Base-by-base conservation (phyloP, 2,329 filamentous ascomycete species). In the Amylocarpus encephaloides region DNA sequence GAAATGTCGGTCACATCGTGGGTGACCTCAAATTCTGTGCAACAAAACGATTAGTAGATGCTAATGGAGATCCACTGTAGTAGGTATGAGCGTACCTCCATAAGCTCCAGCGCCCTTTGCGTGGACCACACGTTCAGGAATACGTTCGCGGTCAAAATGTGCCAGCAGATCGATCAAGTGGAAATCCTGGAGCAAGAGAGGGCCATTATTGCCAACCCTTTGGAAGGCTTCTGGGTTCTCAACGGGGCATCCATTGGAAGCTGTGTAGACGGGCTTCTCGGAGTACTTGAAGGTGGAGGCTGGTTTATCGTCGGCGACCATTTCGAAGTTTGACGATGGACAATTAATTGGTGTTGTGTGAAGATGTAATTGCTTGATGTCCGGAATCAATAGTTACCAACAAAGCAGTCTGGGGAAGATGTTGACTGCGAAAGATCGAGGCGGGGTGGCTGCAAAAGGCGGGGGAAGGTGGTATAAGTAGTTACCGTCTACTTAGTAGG, bases 171-270 rank as follows among this genome's bases (percentile, higher is more conserved):
- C 82, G 58, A 85, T 79, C 64, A 85, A 66, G 62, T 84, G 80
- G 63, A 82, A 82, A 63, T 83, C 80, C 61, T 83, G 80, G 18
- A 85, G 74, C 53, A 83, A 69, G 35, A 84, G 70, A 55, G 80
- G 80, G 1, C 80, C 79, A 58, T 76, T 77, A 38, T 61, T 53
- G 43, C 79, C 80, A 32, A 78, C 67, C 50, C 80, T 72, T 64
- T 81, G 77, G 46, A 69, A 68, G 13, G 70, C 68, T 58, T 75
- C 70, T 15, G 77, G 76, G 58, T 77, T 72, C 52, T 75, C 71
- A 49, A 81, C 71, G 54, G 79, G 78, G 38, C 72, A 75, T 60
- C 78, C 79, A 71, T 79, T 81, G 63, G 77, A 80, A 30, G 77
- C 74, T 10, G 78, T 80, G 64, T 80, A 81, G 55, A 76, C 70